phyloP scores from a whole-genome alignment of 2,329 filamentous ascomycete species.

The Penicillium sp. region DNA sequence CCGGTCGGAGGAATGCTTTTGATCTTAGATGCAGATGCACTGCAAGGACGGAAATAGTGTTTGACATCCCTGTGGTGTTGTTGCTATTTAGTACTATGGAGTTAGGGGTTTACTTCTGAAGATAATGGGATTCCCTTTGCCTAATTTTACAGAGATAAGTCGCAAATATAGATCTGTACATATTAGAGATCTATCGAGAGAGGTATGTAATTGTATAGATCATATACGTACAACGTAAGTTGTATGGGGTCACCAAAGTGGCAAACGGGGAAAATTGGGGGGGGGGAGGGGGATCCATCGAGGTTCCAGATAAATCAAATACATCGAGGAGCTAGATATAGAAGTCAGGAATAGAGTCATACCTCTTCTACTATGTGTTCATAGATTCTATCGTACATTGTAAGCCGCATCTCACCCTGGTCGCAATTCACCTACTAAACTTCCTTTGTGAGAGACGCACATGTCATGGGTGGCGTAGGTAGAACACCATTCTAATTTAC shows the following conservation, averaged over 20 bases:
- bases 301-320: constrained; percentile 10
- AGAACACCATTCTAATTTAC: background rate
- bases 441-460: background rate
- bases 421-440: too few species aligned
- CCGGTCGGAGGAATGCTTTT: constrained; percentile 15
- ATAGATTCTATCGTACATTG: too few species aligned
- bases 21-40: constrained; percentile 17
- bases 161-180: too few species aligned
- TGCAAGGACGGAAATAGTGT: constrained; percentile 16
- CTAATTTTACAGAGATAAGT: too few species aligned
- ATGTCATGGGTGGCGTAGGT: constrained; percentile 24
- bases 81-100: too few species aligned
- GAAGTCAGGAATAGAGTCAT: background rate
- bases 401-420: background rate
- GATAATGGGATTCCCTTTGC: background rate
- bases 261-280: constrained; percentile 12
- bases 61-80: background rate
- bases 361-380: too few species aligned
- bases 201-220: too few species aligned
- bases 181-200: too few species aligned
- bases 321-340: too few species aligned
- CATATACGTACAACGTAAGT: background rate
- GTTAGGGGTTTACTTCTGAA: too few species aligned
- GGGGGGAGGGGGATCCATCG: constrained; percentile 4
- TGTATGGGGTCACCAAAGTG: constrained; percentile 2